Evolutionary conservation across 2,329 filamentous ascomycete genomes (phyloP).

Genomic region (Trichoderma pleuroti): DNA sequence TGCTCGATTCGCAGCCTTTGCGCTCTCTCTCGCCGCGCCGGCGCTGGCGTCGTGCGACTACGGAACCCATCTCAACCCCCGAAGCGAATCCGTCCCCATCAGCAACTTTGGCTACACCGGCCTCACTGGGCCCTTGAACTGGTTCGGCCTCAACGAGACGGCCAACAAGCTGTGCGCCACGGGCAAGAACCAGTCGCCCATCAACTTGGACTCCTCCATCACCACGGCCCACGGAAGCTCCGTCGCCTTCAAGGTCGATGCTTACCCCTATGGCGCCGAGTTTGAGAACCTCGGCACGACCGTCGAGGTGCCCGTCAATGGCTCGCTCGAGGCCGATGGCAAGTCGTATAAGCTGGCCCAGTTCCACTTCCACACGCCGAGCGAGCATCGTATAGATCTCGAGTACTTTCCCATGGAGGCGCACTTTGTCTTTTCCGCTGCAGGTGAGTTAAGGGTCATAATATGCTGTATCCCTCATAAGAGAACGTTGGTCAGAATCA

Average conservation of each 20-base stretch:
- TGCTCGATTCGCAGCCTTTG: not conserved
- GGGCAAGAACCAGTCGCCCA: conserved; percentile 53
- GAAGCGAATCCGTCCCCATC: conserved; percentile 31
- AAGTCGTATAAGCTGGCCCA: conserved; percentile 45
- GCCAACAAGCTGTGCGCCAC: conserved; percentile 45
- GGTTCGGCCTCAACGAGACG: conserved; percentile 43
- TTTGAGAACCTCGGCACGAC: conserved; percentile 53
- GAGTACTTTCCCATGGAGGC: conserved; percentile 30
- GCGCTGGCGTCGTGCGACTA: conserved; percentile 38
- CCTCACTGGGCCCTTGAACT: conserved; percentile 48
- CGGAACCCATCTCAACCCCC: conserved; percentile 36
- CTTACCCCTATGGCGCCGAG: conserved; percentile 34
- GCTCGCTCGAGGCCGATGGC: conserved; percentile 41
- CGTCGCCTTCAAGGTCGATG: conserved; percentile 37
- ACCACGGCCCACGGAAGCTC: conserved; percentile 28
- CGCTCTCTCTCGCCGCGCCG: not conserved
- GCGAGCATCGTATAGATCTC: conserved; percentile 52
- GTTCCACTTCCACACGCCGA: conserved; percentile 60
- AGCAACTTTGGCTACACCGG: conserved; percentile 39
- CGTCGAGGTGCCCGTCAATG: conserved; percentile 47
- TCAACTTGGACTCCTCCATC: conserved; percentile 44
- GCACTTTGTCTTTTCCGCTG: conserved; percentile 30
- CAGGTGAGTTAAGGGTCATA: not conserved
- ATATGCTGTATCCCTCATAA: not conserved
- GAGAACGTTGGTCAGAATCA: not conserved